Conservation (phyloP, 805 yeast species). For the Metschnikowia continentalis region DNA sequence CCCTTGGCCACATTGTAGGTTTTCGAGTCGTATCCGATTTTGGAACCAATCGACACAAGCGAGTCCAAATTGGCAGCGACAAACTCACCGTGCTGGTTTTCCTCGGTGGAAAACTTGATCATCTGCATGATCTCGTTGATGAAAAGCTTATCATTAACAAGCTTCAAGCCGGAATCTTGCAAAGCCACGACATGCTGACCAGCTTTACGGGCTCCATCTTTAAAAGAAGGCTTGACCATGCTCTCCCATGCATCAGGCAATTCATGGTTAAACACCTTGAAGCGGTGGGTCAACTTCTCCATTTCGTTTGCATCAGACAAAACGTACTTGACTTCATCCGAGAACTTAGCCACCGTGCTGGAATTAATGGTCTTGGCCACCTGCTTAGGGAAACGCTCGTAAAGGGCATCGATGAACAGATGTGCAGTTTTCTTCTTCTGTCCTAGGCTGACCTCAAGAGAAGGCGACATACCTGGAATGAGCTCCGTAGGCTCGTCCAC, state of each 20-base stretch:
- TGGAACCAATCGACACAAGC: constrained; percentile 37
- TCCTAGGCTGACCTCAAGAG: constrained; percentile 18
- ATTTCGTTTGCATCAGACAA: constrained; percentile 5
- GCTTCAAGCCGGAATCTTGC: constrained; percentile 25
- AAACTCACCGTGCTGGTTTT: constrained; percentile 20
- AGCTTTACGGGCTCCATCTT: constrained; percentile 8
- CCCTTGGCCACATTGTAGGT: constrained; percentile 39
- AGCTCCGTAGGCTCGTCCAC: constrained; percentile 33
- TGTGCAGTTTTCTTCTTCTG: constrained; percentile 8
- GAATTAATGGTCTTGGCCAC: constrained; percentile 10
- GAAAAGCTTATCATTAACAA: constrained; percentile 44
- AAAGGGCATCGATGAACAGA: constrained; percentile 13
- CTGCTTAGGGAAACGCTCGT: constrained; percentile 20
- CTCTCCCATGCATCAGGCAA: constrained; percentile 35
- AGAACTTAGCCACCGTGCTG: constrained; percentile 17
- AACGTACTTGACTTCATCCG: constrained; percentile 25
- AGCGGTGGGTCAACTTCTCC: constrained; percentile 16
- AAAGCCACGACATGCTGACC: constrained; percentile 10
- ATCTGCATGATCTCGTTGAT: constrained; percentile 48
- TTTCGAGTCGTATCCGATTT: constrained; percentile 39
- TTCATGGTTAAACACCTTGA: constrained; percentile 27
- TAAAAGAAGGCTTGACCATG: constrained; percentile 16
- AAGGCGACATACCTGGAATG: constrained; percentile 19
- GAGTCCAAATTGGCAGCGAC: constrained; percentile 42
- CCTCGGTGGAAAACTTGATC: constrained; percentile 32